Evolutionary conservation across 768 basidiomycete species (phyloP).

Genomic region (Trametes meyenii): DNA sequence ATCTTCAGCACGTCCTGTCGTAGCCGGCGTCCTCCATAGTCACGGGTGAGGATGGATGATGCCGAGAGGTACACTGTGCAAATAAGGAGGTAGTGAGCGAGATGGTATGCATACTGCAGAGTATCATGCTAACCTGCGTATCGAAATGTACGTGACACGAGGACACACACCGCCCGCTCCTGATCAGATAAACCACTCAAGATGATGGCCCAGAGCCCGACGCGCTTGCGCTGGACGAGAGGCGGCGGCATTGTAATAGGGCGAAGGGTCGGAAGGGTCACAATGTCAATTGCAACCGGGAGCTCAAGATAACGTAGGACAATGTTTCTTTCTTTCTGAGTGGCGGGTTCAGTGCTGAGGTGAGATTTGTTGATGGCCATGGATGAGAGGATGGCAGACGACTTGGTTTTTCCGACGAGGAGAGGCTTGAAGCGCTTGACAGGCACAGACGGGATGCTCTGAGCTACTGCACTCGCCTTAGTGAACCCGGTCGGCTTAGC

Average conservation of each 20-base stretch:
- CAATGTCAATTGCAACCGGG: slow-evolving; percentile 25
- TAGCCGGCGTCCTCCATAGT: slow-evolving; percentile 56
- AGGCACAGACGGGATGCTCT: background rate
- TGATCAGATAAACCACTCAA: slow-evolving; percentile 49
- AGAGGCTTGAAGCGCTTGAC: slow-evolving; percentile 29
- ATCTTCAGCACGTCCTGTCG: slow-evolving; percentile 37
- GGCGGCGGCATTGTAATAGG: slow-evolving; percentile 60
- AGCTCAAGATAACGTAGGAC: slow-evolving; percentile 41
- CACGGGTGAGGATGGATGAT: slow-evolving; percentile 44
- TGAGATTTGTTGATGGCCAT: background rate
- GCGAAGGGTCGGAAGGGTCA: slow-evolving; percentile 33
- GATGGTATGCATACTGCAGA: background rate
- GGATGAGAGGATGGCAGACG: background rate
- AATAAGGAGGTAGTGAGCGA: background rate
- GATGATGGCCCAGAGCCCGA: slow-evolving; percentile 54
- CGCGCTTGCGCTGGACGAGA: slow-evolving; percentile 58
- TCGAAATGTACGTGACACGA: slow-evolving; percentile 62
- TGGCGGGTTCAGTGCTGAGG: background rate
- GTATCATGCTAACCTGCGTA: slow-evolving; percentile 55
- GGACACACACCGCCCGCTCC: slow-evolving; percentile 49
- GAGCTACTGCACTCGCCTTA: background rate
- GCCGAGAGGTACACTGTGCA: slow-evolving; percentile 68
- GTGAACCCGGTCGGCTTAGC: background rate
- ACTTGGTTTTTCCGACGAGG: slow-evolving; percentile 12
- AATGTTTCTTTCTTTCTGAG: background rate